Conservation (phyloP, 495 filamentous ascomycete genomes). For the Talaromyces wortmannii region DNA sequence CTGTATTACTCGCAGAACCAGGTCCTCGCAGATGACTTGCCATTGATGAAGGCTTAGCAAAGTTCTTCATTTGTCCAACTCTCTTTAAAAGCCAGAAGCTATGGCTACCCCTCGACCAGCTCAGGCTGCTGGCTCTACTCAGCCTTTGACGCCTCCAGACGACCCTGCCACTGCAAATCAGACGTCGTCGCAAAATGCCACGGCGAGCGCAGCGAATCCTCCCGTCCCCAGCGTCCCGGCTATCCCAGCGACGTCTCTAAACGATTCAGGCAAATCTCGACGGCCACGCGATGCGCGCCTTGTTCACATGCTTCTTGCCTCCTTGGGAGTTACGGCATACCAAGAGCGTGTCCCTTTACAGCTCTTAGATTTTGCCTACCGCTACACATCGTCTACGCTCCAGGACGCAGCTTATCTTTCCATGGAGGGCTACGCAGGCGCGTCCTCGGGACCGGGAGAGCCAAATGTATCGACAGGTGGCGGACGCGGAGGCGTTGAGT, state of each 20-base stretch:
- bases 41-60: background rate
- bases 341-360: constrained; percentile 91
- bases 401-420: constrained; percentile 47
- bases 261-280: constrained; percentile 56
- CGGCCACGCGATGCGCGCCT: constrained; percentile 87
- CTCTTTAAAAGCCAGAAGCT: background rate
- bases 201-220: constrained; percentile 17
- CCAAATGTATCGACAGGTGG: constrained; percentile 6
- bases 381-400: constrained; percentile 51
- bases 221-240: constrained; percentile 23
- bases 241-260: constrained; percentile 46
- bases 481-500: constrained; percentile 22
- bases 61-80: background rate
- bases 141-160: constrained; percentile 37
- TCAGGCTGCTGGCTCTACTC: constrained; percentile 28
- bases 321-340: constrained; percentile 81
- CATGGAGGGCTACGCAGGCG: constrained; percentile 43
- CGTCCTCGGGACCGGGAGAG: constrained; percentile 6
- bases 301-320: constrained; percentile 83
- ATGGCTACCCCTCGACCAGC: constrained; percentile 38
- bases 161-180: constrained; percentile 23
- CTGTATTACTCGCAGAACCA: too few relatives aligned
- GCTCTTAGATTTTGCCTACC: constrained; percentile 95
- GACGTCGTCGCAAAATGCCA: constrained; percentile 9
- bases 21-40: background rate